Percentiles rank a stretch among this genome's conserved stretches.
phyloP scores from a whole-genome alignment of 2,329 filamentous ascomycete species.

The Xylariales sp. region DNA sequence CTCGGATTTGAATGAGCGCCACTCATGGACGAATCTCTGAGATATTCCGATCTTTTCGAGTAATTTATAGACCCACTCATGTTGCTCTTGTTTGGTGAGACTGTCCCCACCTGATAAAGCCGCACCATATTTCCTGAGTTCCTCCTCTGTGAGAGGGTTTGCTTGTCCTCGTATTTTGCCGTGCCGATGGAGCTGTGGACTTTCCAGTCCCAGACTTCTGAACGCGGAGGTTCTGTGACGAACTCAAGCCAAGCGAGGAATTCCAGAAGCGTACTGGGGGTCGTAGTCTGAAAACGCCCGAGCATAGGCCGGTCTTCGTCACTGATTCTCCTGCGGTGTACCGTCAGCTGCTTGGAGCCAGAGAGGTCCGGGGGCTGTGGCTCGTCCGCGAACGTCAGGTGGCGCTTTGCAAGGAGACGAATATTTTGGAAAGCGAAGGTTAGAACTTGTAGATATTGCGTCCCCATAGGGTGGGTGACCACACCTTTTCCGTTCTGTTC shows the following conservation, averaged over 20 bases:
- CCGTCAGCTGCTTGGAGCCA: background rate
- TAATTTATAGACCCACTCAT: background rate
- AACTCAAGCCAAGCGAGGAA: background rate
- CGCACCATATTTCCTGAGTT: background rate
- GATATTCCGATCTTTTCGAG: background rate
- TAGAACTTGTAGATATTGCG: background rate
- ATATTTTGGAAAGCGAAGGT: background rate
- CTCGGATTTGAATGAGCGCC: background rate
- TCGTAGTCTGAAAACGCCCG: background rate
- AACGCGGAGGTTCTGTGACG: background rate
- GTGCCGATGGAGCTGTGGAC: background rate
- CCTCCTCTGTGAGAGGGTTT: background rate
- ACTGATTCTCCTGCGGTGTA: background rate
- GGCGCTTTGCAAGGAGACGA: background rate
- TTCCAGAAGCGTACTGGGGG: background rate
- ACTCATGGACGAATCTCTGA: background rate
- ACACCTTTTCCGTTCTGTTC: background rate
- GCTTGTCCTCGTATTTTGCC: background rate
- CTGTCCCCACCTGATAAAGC: background rate
- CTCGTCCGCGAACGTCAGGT: background rate
- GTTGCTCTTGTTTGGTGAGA: background rate
- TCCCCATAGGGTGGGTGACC: too few species aligned
- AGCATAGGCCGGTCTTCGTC: background rate
- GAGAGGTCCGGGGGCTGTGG: background rate
- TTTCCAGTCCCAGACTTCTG: background rate